Percentiles rank a stretch among this genome's conserved stretches.
Evolutionary conservation across 768 basidiomycete species (phyloP).

Genomic region (Chalciporus piperatus): DNA sequence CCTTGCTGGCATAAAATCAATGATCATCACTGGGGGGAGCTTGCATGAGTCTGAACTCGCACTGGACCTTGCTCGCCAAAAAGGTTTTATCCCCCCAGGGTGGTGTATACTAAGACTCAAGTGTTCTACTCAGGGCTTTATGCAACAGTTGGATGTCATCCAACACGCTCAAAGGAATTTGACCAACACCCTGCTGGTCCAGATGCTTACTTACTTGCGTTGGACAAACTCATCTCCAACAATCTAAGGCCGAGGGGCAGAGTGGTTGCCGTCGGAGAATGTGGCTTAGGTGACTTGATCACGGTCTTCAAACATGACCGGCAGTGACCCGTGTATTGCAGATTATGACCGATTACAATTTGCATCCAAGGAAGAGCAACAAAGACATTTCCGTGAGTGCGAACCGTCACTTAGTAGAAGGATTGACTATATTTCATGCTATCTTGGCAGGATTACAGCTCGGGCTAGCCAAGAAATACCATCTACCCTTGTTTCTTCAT

Average conservation of each 20-base stretch:
- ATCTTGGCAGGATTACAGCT: slow-evolving; percentile 49
- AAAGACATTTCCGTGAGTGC: slow-evolving; percentile 57
- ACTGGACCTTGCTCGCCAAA: slow-evolving; percentile 54
- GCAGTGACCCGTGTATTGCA: slow-evolving; percentile 21
- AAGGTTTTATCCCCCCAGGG: slow-evolving; percentile 35
- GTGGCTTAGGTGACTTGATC: slow-evolving; percentile 60
- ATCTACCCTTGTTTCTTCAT: slow-evolving; percentile 78
- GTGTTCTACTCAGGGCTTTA: slow-evolving; percentile 46
- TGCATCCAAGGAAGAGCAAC: slow-evolving; percentile 57
- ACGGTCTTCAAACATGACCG: neutral
- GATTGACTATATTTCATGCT: neutral
- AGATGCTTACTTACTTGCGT: slow-evolving; percentile 55
- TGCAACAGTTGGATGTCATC: slow-evolving; percentile 79
- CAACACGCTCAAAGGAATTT: slow-evolving; percentile 71
- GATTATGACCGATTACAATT: slow-evolving; percentile 79
- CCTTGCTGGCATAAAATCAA: slow-evolving; percentile 59
- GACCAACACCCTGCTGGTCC: slow-evolving; percentile 54
- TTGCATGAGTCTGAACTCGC: slow-evolving; percentile 61
- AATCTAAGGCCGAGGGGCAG: slow-evolving; percentile 53
- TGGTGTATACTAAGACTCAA: no score
- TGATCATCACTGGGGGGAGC: slow-evolving; percentile 77
- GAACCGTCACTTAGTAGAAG: neutral
- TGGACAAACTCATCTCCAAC: slow-evolving; percentile 51
- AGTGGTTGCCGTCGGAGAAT: slow-evolving; percentile 75
- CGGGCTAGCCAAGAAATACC: slow-evolving; percentile 61